These are phyloP conservation scores for Trypanosoma melophagium DNA, from an alignment of 208 protist genomes.

Conservation along the genomic window DNA sequence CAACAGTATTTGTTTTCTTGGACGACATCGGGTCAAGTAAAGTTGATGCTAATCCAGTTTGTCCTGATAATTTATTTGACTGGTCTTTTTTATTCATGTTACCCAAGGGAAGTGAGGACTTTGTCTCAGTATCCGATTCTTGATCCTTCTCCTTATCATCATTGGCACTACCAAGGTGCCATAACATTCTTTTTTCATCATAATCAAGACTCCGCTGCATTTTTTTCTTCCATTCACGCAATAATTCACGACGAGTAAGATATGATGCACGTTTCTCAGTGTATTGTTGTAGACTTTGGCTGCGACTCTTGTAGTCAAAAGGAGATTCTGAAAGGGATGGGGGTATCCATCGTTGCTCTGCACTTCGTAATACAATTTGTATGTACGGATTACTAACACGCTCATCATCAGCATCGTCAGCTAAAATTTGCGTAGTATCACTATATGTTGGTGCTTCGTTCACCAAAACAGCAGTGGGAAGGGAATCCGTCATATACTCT, in stretches of 20 bases:
- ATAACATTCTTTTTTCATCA: background rate
- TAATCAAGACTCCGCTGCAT: background rate
- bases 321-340: conserved; percentile 2
- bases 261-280: background rate
- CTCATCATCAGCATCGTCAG: conserved; percentile 5
- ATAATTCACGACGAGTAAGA: conserved; percentile 7
- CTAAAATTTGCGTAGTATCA: background rate
- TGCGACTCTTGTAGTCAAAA: conserved; percentile 3
- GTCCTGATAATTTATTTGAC: too few species aligned
- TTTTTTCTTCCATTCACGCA: conserved; percentile 14
- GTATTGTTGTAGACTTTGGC: conserved; percentile 4
- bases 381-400: conserved; percentile 13
- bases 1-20: too few species aligned
- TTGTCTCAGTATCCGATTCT: background rate
- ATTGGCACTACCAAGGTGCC: background rate
- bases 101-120: too few species aligned
- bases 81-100: too few species aligned
- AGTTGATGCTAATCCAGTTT: too few species aligned
- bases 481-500: too few species aligned
- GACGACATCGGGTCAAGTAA: too few species aligned
- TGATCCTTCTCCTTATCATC: background rate
- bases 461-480: too few species aligned
- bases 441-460: too few species aligned
- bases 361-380: conserved; percentile 1
- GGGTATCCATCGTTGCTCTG: conserved; percentile 15